Base-by-base conservation (phyloP, 495 filamentous ascomycete genomes). In the Penicillium simplicissimum region DNA sequence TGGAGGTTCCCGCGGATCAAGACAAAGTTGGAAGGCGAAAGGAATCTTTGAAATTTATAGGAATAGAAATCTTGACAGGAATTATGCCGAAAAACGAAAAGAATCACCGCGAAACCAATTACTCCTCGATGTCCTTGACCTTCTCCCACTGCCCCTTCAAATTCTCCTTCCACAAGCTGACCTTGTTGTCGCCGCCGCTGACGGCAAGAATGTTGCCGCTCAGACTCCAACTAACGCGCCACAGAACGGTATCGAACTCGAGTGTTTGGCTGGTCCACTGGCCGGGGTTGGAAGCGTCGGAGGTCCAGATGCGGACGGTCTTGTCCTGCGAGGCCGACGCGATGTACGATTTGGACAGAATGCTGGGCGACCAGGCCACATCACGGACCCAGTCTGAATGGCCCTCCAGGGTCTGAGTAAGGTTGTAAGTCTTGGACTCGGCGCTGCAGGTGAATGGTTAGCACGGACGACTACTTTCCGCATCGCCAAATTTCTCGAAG, bases 361-460 rank as follows among this genome's bases (percentile, higher is more conserved):
- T 90, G 57, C 91, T 96, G 8, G 95, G 95, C 48, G 89, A 90
- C 96, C 96, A 98, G 14, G 94, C 91, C 8, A 99, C 95, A 72
- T 99, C 96, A 51, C 95, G 90, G 52, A 99, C 95, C 95, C 95
- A 99, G 80, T 98, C 95, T 0, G 87, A 88, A 74, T 99, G 95
- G 65, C 95, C 95, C 61, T 81, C 74, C 51, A 83, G 67, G 88
- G 82, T 65, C 84, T 84, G 73, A 54, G 64, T 80, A 59, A 70
- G 76, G 71, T 66, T 77, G 70, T 89, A 91, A 31, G 74, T 77
- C 54, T 81, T 80, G 35, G 76, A 70, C 59, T 89, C 83, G 31
- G 77, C 59, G 64, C 84, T 85, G 55, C 3, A 61, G 57, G 14
- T 34, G 4, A 52, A 6, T 25, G 38, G 57, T 68, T 49, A 70